phyloP scores from a whole-genome alignment of 73 alveolate genomes.

The Symbiodinium natans region DNA sequence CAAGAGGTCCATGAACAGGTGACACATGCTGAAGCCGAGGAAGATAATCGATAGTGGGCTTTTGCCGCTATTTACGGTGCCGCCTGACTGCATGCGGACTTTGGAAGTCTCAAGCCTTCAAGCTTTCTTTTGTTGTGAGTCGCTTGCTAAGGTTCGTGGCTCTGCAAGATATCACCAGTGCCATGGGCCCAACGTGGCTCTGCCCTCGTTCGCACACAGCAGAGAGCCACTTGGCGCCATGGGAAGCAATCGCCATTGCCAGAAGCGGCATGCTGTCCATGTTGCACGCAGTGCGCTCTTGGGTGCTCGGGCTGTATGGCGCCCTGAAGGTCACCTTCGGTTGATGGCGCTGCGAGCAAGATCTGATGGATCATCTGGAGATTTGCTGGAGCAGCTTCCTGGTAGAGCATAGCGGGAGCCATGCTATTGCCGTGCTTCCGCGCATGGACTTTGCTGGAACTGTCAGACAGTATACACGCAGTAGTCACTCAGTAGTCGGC shows the following conservation, averaged over 20 bases:
- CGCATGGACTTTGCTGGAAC: too few relatives aligned
- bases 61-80: background rate
- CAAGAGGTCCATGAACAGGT: background rate
- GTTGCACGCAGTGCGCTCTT: too few relatives aligned
- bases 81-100: background rate
- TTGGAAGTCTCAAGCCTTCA: background rate
- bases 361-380: background rate
- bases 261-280: too few relatives aligned
- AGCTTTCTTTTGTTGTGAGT: background rate
- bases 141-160: background rate
- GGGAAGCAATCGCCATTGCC: background rate
- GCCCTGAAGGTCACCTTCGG: background rate
- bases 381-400: too few relatives aligned
- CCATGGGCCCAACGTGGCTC: slow-evolving; percentile 20
- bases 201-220: slow-evolving; percentile 13
- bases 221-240: background rate
- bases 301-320: too few relatives aligned
- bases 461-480: too few relatives aligned
- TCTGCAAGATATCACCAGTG: background rate
- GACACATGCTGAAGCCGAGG: background rate
- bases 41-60: slow-evolving; percentile 15
- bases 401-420: too few relatives aligned
- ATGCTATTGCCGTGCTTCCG: too few relatives aligned
- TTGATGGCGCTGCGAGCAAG: slow-evolving; percentile 9
- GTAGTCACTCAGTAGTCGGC: too few relatives aligned